These are phyloP conservation scores for Eremothecium gossypii DNA, from an alignment of 1,139 yeast genomes.

Conservation along the genomic window DNA sequence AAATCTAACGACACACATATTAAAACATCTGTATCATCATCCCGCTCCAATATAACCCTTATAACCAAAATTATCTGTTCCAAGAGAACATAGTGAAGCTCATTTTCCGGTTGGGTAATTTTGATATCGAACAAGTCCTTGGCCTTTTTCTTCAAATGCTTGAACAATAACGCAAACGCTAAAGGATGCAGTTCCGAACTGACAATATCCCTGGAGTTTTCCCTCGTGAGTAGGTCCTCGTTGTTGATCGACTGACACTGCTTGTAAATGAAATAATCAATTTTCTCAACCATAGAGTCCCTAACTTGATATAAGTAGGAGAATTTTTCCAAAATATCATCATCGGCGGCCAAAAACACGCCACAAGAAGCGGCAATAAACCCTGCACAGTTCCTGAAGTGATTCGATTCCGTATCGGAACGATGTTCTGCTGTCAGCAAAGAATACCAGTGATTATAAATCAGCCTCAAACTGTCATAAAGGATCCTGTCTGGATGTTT, in stretches of 20 bases:
- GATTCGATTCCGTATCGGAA: constrained; percentile 26
- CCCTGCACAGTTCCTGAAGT: constrained; percentile 55
- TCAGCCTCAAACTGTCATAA: constrained; percentile 51
- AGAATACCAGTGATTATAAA: constrained; percentile 47
- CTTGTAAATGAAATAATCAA: constrained; percentile 40
- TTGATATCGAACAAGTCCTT: constrained; percentile 24
- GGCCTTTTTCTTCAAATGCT: constrained; percentile 17
- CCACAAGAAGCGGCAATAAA: constrained; percentile 54
- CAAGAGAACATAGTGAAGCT: constrained; percentile 27
- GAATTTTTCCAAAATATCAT: constrained; percentile 25
- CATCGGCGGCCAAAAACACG: constrained; percentile 36
- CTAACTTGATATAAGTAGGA: constrained; percentile 27
- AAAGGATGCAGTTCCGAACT: constrained; percentile 38
- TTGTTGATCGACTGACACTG: constrained; percentile 39
- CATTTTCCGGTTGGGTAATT: constrained; percentile 17
- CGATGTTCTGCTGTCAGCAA: constrained; percentile 23
- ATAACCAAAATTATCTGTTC: constrained; percentile 36
- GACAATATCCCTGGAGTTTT: constrained; percentile 40
- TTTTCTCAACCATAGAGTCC: constrained; percentile 35
- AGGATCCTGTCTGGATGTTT: constrained; percentile 53
- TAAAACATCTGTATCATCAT: constrained; percentile 32
- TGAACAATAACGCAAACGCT: constrained; percentile 34
- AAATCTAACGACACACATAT: constrained; percentile 35
- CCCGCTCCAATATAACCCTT: constrained; percentile 35
- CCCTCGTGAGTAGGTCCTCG: constrained; percentile 44